Evolutionary conservation across 148 eudicot genomes (phyloP).

Genomic region (Amaranthus hypochondriacus): DNA sequence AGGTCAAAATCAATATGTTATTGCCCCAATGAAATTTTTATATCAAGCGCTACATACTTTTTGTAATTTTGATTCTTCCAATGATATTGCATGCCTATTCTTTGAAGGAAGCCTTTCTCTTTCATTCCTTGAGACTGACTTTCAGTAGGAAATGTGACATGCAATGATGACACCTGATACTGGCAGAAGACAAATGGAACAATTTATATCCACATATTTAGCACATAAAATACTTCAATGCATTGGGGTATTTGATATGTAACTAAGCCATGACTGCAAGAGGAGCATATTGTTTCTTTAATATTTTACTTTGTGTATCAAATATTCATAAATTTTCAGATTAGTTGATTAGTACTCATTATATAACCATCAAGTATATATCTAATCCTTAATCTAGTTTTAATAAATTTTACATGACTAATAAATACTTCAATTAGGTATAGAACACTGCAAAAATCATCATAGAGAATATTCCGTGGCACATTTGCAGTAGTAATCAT

Average conservation of each 20-base stretch:
- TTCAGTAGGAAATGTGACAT: conserved; percentile 80
- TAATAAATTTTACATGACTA: no score
- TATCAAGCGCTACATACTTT: conserved; percentile 36
- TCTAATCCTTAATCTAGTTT: not conserved
- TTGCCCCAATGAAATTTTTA: not conserved
- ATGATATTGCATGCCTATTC: conserved; percentile 98
- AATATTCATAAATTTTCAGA: not conserved
- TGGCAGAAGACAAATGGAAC: conserved; percentile 36
- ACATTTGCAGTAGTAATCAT: not conserved
- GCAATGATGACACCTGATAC: conserved; percentile 86
- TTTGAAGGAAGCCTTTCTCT: conserved; percentile 82
- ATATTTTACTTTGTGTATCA: not conserved
- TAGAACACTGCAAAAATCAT: no score
- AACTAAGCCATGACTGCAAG: not conserved
- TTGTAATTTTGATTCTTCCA: conserved; percentile 88
- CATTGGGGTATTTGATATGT: not conserved
- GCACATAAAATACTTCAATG: not conserved
- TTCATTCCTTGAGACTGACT: conserved; percentile 63
- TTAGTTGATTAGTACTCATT: not conserved
- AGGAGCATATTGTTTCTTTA: not conserved
- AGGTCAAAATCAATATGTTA: not conserved
- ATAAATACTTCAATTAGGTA: no score
- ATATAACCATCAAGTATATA: not conserved
- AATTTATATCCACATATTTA: conserved; percentile 5
- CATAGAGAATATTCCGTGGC: no score